Evolutionary conservation across 257 asterid species (phyloP), one percentile per base, ranked within the genome.

Genomic region (Solanum virginianum): DNA sequence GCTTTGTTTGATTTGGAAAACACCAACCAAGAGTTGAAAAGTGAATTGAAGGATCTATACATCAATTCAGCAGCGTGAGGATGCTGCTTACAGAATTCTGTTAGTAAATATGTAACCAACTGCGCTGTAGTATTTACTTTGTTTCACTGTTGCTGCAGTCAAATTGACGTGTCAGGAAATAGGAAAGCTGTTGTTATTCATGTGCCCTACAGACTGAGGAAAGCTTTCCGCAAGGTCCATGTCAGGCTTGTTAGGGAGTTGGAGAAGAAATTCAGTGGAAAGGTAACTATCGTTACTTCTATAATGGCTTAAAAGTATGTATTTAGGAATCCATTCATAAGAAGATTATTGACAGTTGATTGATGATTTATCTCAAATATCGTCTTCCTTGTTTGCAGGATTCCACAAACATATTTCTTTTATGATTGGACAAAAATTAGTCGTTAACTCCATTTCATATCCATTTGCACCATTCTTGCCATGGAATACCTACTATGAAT

Each of bases 221-320:
- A 95, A 86, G 87, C 95, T 79, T 95, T 94, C 94, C 97, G 98
- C 87, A 95, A 95, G 94, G 91, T 95, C 80, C 99, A 95, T 36
- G 88, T 93, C 22, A 89, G 94, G 89, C 92, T 95, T 80, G 98
- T 95, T 80, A 89, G 99, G 70, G 98, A 95, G 92, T 94, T 95
- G 8, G 99, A 95, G 90, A 94, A 95, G 95, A 95, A 95, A 85
- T 95, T 95, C 94, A 94, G 99, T 39, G 98, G 99, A 71, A 94
- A 95, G 97, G 99, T 95, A 91, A 41, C 26, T 11, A 8, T 45
- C 22, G 18, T 39, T 47, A 72, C 4, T 43, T 22, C 1, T 20
- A 43, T n/a, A 0, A 14, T 71, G 80, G 1, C 15, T 74, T 47
- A 10, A 4, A 77, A 68, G 62, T 77, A 5, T 53, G 26, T 29